phyloP scores from a whole-genome alignment of 331 rosid species.

The Erythrophleum ivorense region DNA sequence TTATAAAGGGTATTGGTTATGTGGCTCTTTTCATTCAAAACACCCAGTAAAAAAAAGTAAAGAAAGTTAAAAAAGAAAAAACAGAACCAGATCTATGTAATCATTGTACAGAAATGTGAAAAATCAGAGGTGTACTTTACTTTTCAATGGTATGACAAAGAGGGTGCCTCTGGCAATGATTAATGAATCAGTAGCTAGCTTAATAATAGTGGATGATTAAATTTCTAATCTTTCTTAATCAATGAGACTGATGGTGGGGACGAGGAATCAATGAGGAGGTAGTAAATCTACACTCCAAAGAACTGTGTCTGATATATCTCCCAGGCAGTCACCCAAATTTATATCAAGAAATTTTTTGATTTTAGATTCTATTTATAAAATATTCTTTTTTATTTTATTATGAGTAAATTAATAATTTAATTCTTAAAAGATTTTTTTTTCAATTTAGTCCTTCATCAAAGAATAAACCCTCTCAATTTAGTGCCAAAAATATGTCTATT shows the following conservation, averaged over 20 bases:
- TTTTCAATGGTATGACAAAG: conserved; percentile 5
- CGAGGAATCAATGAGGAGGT: conserved; percentile 28
- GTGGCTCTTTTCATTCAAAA: too few species aligned
- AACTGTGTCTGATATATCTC: background rate
- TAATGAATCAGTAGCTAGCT: background rate
- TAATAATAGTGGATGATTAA: background rate
- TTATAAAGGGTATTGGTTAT: too few species aligned
- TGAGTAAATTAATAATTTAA: too few species aligned
- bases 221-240: conserved; percentile 23
- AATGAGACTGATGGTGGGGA: background rate
- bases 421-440: too few species aligned
- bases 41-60: too few species aligned
- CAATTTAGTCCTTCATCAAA: too few species aligned
- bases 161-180: background rate
- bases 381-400: too few species aligned
- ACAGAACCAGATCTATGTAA: background rate
- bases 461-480: too few species aligned
- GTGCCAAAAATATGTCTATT: too few species aligned
- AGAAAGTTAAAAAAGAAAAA: too few species aligned
- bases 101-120: background rate
- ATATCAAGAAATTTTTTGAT: too few species aligned
- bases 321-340: background rate
- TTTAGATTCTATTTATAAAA: too few species aligned
- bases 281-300: conserved; percentile 19
- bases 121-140: background rate